phyloP scores from a whole-genome alignment of 2,329 filamentous ascomycete species.

The Alternaria angustiovoidea region DNA sequence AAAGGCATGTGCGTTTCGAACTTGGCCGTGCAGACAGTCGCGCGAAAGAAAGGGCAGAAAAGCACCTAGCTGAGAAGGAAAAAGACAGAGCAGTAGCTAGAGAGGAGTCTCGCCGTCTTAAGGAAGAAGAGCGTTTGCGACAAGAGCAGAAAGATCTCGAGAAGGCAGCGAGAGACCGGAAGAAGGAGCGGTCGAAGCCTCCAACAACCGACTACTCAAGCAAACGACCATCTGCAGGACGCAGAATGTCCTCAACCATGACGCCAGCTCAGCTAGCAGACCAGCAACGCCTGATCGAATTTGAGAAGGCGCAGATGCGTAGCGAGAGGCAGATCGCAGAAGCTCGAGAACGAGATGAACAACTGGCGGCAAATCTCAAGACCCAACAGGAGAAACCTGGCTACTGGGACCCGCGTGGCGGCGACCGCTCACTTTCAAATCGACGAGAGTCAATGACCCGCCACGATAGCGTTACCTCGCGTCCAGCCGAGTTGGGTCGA shows the following conservation, averaged over 20 bases:
- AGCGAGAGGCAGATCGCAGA: slow-evolving; percentile 33
- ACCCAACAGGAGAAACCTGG: slow-evolving; percentile 32
- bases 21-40: slow-evolving; percentile 32
- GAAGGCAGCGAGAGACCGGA: slow-evolving; percentile 21
- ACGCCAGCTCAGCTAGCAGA: slow-evolving; percentile 26
- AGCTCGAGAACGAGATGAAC: slow-evolving; percentile 37
- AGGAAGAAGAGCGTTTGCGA: slow-evolving; percentile 27
- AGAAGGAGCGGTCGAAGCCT: slow-evolving; percentile 29
- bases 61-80: slow-evolving; percentile 28
- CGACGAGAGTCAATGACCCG: slow-evolving; percentile 31
- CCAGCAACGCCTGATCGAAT: slow-evolving; percentile 29
- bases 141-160: slow-evolving; percentile 18
- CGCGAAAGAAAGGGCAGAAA: slow-evolving; percentile 31
- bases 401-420: slow-evolving; percentile 38
- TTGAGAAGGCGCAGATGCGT: slow-evolving; percentile 33
- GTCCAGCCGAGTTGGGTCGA: slow-evolving; percentile 23
- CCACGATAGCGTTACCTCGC: slow-evolving; percentile 30
- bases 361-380: slow-evolving; percentile 22
- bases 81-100: slow-evolving; percentile 27
- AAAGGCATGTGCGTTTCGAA: slow-evolving; percentile 40
- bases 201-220: slow-evolving; percentile 23
- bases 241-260: slow-evolving; percentile 30
- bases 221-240: slow-evolving; percentile 24
- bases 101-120: slow-evolving; percentile 28
- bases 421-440: slow-evolving; percentile 14